Conservation (phyloP, 2,329 filamentous ascomycete species). For the Geoglossum cookeanum region DNA sequence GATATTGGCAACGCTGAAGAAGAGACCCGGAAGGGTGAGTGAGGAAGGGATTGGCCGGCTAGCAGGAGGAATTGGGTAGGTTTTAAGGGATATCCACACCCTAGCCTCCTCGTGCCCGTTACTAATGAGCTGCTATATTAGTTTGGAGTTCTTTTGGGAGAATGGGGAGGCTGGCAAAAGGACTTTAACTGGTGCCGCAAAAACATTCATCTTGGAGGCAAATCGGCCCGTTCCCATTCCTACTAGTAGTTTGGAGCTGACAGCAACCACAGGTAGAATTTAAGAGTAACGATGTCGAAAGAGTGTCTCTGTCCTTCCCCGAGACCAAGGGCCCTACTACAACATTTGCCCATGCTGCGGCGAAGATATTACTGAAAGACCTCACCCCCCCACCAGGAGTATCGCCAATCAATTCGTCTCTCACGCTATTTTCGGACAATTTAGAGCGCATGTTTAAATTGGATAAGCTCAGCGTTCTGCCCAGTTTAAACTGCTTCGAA, state of each 20-base stretch:
- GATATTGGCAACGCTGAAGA: constrained; percentile 47
- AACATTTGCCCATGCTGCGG: constrained; percentile 41
- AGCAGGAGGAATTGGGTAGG: constrained; percentile 38
- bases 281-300: constrained; percentile 40
- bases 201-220: constrained; percentile 36
- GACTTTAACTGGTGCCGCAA: constrained; percentile 42
- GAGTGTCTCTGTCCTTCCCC: constrained; percentile 43
- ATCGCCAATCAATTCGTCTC: constrained; percentile 43
- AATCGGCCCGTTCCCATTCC: neutral
- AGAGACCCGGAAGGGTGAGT: constrained; percentile 50
- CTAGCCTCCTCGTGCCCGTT: constrained; percentile 29
- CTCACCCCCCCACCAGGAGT: constrained; percentile 40
- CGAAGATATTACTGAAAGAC: constrained; percentile 45
- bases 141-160: constrained; percentile 43
- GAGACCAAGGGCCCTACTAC: constrained; percentile 38
- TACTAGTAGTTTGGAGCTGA: neutral
- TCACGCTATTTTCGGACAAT: constrained; percentile 53
- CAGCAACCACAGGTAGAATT: constrained; percentile 28
- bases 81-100: constrained; percentile 18
- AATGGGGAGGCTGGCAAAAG: constrained; percentile 27
- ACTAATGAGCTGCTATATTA: constrained; percentile 25
- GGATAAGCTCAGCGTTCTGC: constrained; percentile 51
- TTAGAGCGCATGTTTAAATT: constrained; percentile 48
- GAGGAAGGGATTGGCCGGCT: constrained; percentile 57
- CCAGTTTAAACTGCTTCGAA: constrained; percentile 56